Percentiles rank a stretch among this genome's conserved stretches.
phyloP scores from a whole-genome alignment of 768 basidiomycete genomes.

The Auriscalpium microsporum region DNA sequence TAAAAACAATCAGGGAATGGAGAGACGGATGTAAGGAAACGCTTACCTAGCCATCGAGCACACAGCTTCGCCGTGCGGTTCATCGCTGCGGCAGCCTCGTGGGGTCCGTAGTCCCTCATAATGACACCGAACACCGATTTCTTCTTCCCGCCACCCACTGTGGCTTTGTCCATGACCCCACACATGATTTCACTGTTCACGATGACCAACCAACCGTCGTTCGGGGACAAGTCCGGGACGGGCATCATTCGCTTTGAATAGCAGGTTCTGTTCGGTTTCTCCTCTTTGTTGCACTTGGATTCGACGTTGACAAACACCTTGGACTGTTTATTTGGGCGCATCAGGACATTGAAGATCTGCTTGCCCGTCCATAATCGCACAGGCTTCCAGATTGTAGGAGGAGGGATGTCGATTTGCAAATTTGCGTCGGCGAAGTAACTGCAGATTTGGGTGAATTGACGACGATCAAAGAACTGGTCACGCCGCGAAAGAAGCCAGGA shows the following conservation, averaged over 20 bases:
- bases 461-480: conserved; percentile 88
- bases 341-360: conserved; percentile 95
- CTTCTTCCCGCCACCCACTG: conserved; percentile 97
- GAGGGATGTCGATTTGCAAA: conserved; percentile 90
- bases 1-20: conserved; percentile 8
- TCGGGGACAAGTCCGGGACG: conserved; percentile 81
- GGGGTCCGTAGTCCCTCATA: conserved; percentile 90
- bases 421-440: conserved; percentile 90
- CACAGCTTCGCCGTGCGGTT: conserved; percentile 92
- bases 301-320: conserved; percentile 91
- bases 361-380: conserved; percentile 95
- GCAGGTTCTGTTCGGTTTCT: conserved; percentile 56
- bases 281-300: conserved; percentile 86
- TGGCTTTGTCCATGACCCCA: conserved; percentile 97
- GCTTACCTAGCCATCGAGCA: conserved; percentile 80
- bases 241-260: conserved; percentile 56
- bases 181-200: conserved; percentile 99
- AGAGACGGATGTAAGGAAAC: neutral
- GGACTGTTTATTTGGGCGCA: conserved; percentile 83
- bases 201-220: conserved; percentile 96
- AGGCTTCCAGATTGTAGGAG: conserved; percentile 91
- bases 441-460: conserved; percentile 94
- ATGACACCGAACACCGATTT: conserved; percentile 99
- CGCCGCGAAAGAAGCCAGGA: conserved; percentile 90
- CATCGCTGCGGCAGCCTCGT: conserved; percentile 94